A percentile compares a stretch with the other conserved stretches of the same genome.
Conservation (phyloP, 2,329 filamentous ascomycete species). For the Apiospora hydei region DNA sequence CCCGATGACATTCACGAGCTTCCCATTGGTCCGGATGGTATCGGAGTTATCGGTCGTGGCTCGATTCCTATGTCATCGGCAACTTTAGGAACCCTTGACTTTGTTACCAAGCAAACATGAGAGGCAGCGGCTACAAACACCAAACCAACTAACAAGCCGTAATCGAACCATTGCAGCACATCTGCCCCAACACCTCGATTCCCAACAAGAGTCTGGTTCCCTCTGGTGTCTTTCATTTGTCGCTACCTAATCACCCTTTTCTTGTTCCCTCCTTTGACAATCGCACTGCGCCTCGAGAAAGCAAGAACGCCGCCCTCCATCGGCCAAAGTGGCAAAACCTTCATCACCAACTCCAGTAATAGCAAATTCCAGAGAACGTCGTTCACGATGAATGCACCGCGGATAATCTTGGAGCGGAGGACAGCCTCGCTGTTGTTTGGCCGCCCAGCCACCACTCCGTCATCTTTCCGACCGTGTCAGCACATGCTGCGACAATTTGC, state of each 20-base stretch:
- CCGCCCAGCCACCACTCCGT: conserved; percentile 45
- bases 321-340: conserved; percentile 12
- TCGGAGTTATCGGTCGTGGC: background rate
- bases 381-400: conserved; percentile 51
- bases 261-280: background rate
- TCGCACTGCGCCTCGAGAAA: background rate
- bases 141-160: conserved; percentile 22
- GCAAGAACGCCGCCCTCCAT: background rate
- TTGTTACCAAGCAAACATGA: conserved; percentile 19
- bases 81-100: conserved; percentile 19
- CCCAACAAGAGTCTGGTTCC: background rate
- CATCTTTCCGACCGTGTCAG: conserved; percentile 49
- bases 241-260: background rate
- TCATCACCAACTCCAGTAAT: background rate
- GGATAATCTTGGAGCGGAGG: conserved; percentile 43
- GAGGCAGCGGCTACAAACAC: background rate
- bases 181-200: conserved; percentile 18
- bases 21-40: conserved; percentile 4
- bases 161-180: conserved; percentile 14
- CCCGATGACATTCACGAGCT: conserved; percentile 12
- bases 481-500: conserved; percentile 43
- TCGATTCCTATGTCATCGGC: conserved; percentile 22
- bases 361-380: background rate
- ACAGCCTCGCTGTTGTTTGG: conserved; percentile 35
- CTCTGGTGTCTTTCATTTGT: background rate